Percentiles rank a stretch among this genome's conserved stretches.
Evolutionary conservation across 805 yeast species (phyloP).

Genomic region (Candida adriatica): DNA sequence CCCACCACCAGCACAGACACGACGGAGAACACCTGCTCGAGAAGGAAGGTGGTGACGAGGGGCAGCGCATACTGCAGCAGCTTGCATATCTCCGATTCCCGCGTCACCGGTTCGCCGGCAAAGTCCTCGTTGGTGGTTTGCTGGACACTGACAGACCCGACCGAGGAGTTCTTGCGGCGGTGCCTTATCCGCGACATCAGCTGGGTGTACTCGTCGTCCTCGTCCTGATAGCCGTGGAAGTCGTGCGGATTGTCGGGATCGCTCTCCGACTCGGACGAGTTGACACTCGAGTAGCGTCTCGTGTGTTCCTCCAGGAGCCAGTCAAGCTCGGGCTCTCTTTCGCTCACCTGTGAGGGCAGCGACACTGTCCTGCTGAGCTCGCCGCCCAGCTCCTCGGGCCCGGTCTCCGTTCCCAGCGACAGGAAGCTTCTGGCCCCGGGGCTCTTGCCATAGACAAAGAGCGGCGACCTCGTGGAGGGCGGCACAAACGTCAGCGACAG

Average conservation of each 20-base stretch:
- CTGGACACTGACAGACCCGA: slow-evolving; percentile 17
- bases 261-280: slow-evolving; percentile 12
- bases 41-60: slow-evolving; percentile 46
- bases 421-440: slow-evolving; percentile 32
- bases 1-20: slow-evolving; percentile 65
- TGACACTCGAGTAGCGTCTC: slow-evolving; percentile 28
- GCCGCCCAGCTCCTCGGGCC: slow-evolving; percentile 24
- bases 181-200: slow-evolving; percentile 21
- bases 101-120: slow-evolving; percentile 28
- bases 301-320: slow-evolving; percentile 36
- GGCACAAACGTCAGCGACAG: slow-evolving; percentile 31
- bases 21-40: slow-evolving; percentile 51
- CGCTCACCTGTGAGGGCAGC: slow-evolving; percentile 30
- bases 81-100: slow-evolving; percentile 28
- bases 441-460: slow-evolving; percentile 27
- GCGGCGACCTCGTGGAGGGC: slow-evolving; percentile 35
- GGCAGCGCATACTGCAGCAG: slow-evolving; percentile 45
- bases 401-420: slow-evolving; percentile 32
- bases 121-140: slow-evolving; percentile 23
- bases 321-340: slow-evolving; percentile 28
- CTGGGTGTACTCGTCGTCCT: slow-evolving; percentile 12
- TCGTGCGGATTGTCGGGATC: slow-evolving; percentile 5
- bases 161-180: slow-evolving; percentile 19
- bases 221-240: slow-evolving; percentile 22
- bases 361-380: slow-evolving; percentile 34